Percentiles rank a stretch among this genome's conserved stretches.
Evolutionary conservation across 2,329 filamentous ascomycete species (phyloP).

Genomic region (Botrytis paeoniae): DNA sequence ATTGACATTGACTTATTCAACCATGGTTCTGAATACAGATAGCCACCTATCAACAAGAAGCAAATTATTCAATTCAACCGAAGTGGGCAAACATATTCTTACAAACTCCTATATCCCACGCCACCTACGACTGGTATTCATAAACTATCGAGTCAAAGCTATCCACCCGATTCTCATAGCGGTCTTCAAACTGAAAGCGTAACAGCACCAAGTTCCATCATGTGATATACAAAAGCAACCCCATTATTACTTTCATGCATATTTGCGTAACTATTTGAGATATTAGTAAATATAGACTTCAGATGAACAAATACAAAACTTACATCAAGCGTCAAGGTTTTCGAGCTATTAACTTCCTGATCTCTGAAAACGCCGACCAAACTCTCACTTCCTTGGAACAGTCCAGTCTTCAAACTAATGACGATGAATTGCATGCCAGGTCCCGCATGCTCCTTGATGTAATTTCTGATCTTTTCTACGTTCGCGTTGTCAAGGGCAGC

Average conservation of each 20-base stretch:
- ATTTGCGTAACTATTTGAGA: constrained; percentile 31
- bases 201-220: background rate
- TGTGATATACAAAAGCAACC: constrained; percentile 11
- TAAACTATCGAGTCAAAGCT: constrained; percentile 4
- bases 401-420: constrained; percentile 89
- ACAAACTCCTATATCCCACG: constrained; percentile 8
- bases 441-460: constrained; percentile 88
- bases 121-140: constrained; percentile 10
- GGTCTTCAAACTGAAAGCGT: background rate
- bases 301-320: constrained; percentile 46
- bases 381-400: constrained; percentile 96
- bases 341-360: constrained; percentile 87
- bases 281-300: constrained; percentile 20
- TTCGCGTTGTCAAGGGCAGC: constrained; percentile 98
- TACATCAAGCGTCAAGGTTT: constrained; percentile 91
- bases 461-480: constrained; percentile 92
- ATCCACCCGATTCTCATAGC: background rate
- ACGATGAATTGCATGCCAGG: constrained; percentile 99
- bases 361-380: constrained; percentile 94
- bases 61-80: constrained; percentile 1
- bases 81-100: constrained; percentile 3
- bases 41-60: background rate
- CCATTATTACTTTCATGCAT: constrained; percentile 25
- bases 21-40: background rate
- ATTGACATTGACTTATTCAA: background rate